A percentile compares a stretch with the other conserved stretches of the same genome.
phyloP scores from a whole-genome alignment of 306 rosid genomes.

The Prunus mume region DNA sequence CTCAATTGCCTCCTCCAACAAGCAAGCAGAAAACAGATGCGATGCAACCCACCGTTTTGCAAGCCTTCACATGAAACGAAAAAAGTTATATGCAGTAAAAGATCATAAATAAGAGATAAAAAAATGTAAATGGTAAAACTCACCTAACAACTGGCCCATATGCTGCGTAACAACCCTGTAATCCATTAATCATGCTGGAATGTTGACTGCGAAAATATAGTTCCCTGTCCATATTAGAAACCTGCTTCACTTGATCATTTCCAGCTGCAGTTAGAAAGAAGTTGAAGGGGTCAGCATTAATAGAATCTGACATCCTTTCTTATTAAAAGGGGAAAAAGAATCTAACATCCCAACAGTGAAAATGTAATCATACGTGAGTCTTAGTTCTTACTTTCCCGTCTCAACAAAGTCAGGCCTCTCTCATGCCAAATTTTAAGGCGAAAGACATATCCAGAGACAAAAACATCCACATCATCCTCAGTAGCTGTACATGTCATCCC shows the following conservation, averaged over 20 bases:
- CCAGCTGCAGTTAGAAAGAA: constrained; percentile 49
- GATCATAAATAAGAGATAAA: constrained; percentile 14
- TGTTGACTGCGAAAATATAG: constrained; percentile 77
- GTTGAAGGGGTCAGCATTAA: constrained; percentile 25
- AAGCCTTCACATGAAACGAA: constrained; percentile 55
- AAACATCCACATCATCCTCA: constrained; percentile 71
- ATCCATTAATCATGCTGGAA: constrained; percentile 86
- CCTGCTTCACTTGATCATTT: constrained; percentile 49
- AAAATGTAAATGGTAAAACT: constrained; percentile 22
- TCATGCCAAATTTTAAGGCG: constrained; percentile 92
- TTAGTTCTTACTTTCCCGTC: constrained; percentile 52
- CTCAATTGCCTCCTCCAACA: constrained; percentile 87
- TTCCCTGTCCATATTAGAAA: constrained; percentile 57
- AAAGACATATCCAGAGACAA: constrained; percentile 84
- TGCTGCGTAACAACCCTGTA: constrained; percentile 68
- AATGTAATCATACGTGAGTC: not conserved
- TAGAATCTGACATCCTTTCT: constrained; percentile 1
- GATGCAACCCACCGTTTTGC: constrained; percentile 96
- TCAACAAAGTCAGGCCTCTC: constrained; percentile 79
- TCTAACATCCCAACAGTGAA: not conserved
- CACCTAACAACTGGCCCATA: constrained; percentile 87
- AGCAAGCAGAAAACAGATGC: constrained; percentile 88
- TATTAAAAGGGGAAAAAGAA: not conserved
- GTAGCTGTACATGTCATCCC: constrained; percentile 75
- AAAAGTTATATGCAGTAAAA: constrained; percentile 24